phyloP scores from a whole-genome alignment of 2,329 filamentous ascomycete species.

The Xylaria sp. region DNA sequence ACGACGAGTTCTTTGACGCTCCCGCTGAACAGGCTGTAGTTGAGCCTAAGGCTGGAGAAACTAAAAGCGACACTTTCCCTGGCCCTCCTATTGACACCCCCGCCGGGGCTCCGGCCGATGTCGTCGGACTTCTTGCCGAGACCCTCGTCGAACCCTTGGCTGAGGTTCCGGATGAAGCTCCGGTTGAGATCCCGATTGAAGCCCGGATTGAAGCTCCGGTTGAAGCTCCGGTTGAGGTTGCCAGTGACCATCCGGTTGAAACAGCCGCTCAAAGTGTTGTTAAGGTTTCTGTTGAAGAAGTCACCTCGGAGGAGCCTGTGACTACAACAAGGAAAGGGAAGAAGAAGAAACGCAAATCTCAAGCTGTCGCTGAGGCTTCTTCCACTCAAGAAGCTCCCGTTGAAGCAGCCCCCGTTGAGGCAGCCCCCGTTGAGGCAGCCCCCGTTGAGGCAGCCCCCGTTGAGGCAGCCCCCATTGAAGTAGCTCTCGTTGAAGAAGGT shows the following conservation, averaged over 20 bases:
- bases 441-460: no score
- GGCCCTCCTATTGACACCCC: not conserved
- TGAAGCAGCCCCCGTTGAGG: no score
- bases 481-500: no score
- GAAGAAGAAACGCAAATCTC: slow-evolving; percentile 33
- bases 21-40: not conserved
- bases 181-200: not conserved
- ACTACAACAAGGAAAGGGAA: slow-evolving; percentile 28
- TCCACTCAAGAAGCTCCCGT: no score
- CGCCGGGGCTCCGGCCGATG: not conserved
- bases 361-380: no score
- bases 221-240: not conserved
- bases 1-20: slow-evolving; percentile 23
- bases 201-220: not conserved
- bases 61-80: not conserved
- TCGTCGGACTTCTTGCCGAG: not conserved
- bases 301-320: not conserved
- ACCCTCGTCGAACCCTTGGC: not conserved
- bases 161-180: not conserved
- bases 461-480: no score
- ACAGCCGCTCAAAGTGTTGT: not conserved
- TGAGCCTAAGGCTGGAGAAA: not conserved
- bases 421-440: no score
- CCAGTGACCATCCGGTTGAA: not conserved
- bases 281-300: not conserved